Evolutionary conservation across 495 filamentous ascomycete species (phyloP).

Genomic region (Trichodelitschia bisporula): DNA sequence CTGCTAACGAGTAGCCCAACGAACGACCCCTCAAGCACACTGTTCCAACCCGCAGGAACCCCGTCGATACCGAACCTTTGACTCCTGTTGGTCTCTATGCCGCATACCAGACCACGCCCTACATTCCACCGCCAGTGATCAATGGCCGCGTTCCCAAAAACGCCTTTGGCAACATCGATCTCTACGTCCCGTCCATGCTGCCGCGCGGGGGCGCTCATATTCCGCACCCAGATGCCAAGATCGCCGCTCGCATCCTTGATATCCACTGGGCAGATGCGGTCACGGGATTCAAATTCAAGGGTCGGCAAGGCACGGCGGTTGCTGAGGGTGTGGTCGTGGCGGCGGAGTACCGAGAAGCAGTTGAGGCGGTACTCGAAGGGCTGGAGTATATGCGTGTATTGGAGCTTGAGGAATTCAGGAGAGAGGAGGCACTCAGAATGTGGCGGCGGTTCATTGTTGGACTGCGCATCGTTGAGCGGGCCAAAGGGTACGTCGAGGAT

Average conservation of each 20-base stretch:
- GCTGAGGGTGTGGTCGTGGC: conserved; percentile 55
- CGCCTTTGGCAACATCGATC: conserved; percentile 64
- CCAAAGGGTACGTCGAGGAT: conserved; percentile 32
- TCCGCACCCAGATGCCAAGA: conserved; percentile 34
- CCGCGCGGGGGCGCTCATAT: conserved; percentile 60
- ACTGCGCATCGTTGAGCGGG: conserved; percentile 53
- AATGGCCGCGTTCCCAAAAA: conserved; percentile 64
- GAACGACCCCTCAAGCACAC: conserved; percentile 56
- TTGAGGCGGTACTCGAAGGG: conserved; percentile 38
- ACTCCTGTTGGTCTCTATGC: conserved; percentile 40
- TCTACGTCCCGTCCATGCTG: conserved; percentile 85
- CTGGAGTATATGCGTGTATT: conserved; percentile 35
- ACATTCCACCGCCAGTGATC: conserved; percentile 49
- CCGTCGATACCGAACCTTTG: conserved; percentile 12
- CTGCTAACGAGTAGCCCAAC: conserved; percentile 15
- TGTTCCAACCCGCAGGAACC: conserved; percentile 11
- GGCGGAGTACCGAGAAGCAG: conserved; percentile 38
- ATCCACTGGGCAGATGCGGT: conserved; percentile 79
- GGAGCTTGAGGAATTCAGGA: conserved; percentile 29
- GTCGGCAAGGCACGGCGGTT: conserved; percentile 58
- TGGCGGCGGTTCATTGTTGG: conserved; percentile 60
- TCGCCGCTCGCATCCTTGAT: conserved; percentile 50
- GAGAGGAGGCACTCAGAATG: conserved; percentile 30
- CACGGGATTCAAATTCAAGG: conserved; percentile 69
- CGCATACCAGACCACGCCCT: conserved; percentile 48